Base-by-base conservation (phyloP, 176 grass and related monocot genomes). In the Avena atlantica region DNA sequence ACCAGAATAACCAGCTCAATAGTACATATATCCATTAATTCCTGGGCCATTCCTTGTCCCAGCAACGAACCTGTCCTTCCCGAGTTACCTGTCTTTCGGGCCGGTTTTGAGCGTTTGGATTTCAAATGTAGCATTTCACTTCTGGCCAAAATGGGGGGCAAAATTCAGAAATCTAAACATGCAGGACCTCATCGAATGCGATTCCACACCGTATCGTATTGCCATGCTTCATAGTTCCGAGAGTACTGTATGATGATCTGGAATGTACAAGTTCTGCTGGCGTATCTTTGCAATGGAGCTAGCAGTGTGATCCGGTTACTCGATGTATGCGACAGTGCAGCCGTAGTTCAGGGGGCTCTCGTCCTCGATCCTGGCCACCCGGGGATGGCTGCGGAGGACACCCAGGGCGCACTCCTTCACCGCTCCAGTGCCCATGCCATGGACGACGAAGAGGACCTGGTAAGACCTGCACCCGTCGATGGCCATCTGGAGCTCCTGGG, bases 321-420 rank as follows among this genome's bases (percentile, higher is more conserved):
- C 82, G 47, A 95, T 87, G 82, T 93, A 93, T 42, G 93, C 93
- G 64, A 95, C 57, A 5, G 91, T 95, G 76, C 91, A 95, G 27
- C 91, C 93, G 57, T 95, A 95, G 77, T 93, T 93, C 31, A 91
- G 69, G 0, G 89, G 91, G 81, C 91, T 89, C 82, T 92, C 93
- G 59, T 95, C 93, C 70, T 92, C 86, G 50, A 91, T 91, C 81
- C 53, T 93, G 77, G 84, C 86, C 36, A 93, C 89, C 7, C 93
- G 91, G 85, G 91, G 86, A 78, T 95, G 93, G 73, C 84, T 93
- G 37, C 89, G 82, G 19, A 93, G 86, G 11, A 91, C 51, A 2
- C 17, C 81, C 1, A 93, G 79, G 8, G 91, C 87, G 59, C 78
- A 17, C 0, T 91, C 84, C 88, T 93, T 93, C 29, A 93, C 89